Evolutionary conservation across 177 flowering plant genomes (phyloP), one percentile per base, ranked within the genome.

Genomic region (Vitis hybrid): DNA sequence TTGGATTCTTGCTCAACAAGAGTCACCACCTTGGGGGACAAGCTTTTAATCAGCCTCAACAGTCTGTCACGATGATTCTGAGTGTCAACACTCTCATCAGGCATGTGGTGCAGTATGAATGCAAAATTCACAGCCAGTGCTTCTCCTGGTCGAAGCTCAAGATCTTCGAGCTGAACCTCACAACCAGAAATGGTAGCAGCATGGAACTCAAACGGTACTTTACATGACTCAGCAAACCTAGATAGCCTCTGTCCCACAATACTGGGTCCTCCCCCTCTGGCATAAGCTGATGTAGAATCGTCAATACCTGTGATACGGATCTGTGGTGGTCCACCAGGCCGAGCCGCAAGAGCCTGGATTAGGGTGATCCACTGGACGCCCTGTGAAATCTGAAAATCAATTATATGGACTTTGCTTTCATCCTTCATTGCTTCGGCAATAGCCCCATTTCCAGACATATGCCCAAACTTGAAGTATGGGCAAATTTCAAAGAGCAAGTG

Each of bases 401-500:
- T 86, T 57, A 91, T 91, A 74, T 91, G 97, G 64, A 91, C 73
- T 39, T 66, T 70, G 60, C 72, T 75, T 76, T 91, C 97, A 67
- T 80, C 83, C 70, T 80, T 89, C 80, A 91, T 64, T 16, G 94
- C 94, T 62, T 91, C 97, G 11, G 89, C 93, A 58, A 91, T 88
- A 16, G 94, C 97, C 53, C 94, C 94, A 75, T 91, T 91, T 22
- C 94, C 97, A 1, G 97, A 88, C 86, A 89, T 68, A 51, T 87
- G 88, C 2, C 90, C 97, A 67, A 91, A 91, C 76, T 91, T 91
- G 85, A 89, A 91, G 71, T 88, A 89, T 3, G 97, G 97, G 76
- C 97, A 91, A 58, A 79, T 73, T 74, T 91, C 94, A 70, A 81
- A 91, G 12, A 91, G 85, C 60, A 85, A n/a, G 55, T 88, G 88